Percentiles rank a stretch among this genome's conserved stretches.
These are phyloP conservation scores for Keithomyces neogunnii DNA, from an alignment of 2,329 filamentous ascomycete genomes.

Conservation along the genomic window DNA sequence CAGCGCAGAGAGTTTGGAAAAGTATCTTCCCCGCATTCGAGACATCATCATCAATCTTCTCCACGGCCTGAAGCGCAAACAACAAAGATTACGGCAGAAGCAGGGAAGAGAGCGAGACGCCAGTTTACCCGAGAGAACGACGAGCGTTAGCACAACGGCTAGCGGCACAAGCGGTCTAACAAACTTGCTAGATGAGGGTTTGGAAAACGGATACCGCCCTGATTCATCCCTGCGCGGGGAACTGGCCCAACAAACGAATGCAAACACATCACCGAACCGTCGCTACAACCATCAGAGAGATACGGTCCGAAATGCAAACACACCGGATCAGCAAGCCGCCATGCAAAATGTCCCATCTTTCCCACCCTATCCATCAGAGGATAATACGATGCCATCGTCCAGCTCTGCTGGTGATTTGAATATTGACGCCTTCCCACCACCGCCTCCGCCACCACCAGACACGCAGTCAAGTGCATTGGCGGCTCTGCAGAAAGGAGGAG, in stretches of 20 bases:
- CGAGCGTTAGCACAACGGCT: conserved; percentile 49
- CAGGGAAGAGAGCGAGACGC: conserved; percentile 47
- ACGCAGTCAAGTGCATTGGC: conserved; percentile 85
- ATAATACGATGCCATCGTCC: conserved; percentile 38
- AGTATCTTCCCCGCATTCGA: conserved; percentile 85
- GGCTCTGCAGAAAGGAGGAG: conserved; percentile 82
- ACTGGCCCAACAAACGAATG: conserved; percentile 16
- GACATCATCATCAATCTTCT: conserved; percentile 98
- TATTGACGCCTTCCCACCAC: conserved; percentile 62
- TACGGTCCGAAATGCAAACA: conserved; percentile 39
- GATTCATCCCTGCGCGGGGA: conserved; percentile 23
- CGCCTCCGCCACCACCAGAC: conserved; percentile 58
- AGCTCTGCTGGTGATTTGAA: conserved; percentile 36
- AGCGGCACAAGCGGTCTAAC: conserved; percentile 49
- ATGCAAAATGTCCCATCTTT: conserved; percentile 71
- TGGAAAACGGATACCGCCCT: conserved; percentile 43
- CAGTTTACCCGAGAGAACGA: conserved; percentile 39
- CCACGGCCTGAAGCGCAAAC: conserved; percentile 93
- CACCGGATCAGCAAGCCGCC: conserved; percentile 56
- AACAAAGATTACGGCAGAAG: conserved; percentile 71
- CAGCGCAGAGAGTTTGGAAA: conserved; percentile 85
- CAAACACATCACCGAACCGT: conserved; percentile 37
- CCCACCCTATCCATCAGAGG: conserved; percentile 60
- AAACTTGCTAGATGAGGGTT: conserved; percentile 50
- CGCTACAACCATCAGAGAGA: conserved; percentile 41